These are phyloP conservation scores for Circinella umbellata DNA, from an alignment of 371 early-diverging fungal genomes.

Conservation along the genomic window DNA sequence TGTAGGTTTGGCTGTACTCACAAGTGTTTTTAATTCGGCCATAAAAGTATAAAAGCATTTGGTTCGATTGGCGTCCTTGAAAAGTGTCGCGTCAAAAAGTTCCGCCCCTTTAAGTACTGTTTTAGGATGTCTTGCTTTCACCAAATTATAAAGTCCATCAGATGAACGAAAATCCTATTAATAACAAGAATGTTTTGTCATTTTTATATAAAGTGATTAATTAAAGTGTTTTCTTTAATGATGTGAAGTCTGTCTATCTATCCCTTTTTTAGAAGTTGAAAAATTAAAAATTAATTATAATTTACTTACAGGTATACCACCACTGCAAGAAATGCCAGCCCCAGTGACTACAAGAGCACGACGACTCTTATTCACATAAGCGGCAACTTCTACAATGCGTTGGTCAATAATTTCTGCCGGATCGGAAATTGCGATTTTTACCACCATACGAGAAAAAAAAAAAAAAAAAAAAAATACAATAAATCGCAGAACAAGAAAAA, in stretches of 20 bases:
- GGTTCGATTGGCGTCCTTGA: slow-evolving; percentile 76
- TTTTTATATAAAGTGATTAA: too few species aligned
- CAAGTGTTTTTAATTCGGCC: slow-evolving; percentile 84
- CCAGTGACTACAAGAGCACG: slow-evolving; percentile 87
- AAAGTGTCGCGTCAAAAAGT: slow-evolving; percentile 94
- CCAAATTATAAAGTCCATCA: slow-evolving; percentile 79
- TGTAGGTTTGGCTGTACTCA: slow-evolving; percentile 79
- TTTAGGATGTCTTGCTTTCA: slow-evolving; percentile 80
- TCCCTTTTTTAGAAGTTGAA: too few species aligned
- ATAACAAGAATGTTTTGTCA: too few species aligned
- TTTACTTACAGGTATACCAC: slow-evolving; percentile 86
- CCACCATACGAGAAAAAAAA: not conserved
- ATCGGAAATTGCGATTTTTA: slow-evolving; percentile 43
- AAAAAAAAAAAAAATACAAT: too few species aligned
- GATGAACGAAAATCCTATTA: slow-evolving; percentile 83
- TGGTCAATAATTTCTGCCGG: slow-evolving; percentile 47
- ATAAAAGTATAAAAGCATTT: slow-evolving; percentile 94
- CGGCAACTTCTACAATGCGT: slow-evolving; percentile 50
- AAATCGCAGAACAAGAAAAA: too few species aligned
- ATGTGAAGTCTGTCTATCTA: too few species aligned
- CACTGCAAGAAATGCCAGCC: slow-evolving; percentile 91
- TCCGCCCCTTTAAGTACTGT: slow-evolving; percentile 88
- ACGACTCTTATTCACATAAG: slow-evolving; percentile 66
- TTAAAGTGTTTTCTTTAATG: too few species aligned
- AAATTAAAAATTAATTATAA: slow-evolving; percentile 1